phyloP scores from a whole-genome alignment of 2,329 filamentous ascomycete genomes.

The Aureobasidium leucospermi region DNA sequence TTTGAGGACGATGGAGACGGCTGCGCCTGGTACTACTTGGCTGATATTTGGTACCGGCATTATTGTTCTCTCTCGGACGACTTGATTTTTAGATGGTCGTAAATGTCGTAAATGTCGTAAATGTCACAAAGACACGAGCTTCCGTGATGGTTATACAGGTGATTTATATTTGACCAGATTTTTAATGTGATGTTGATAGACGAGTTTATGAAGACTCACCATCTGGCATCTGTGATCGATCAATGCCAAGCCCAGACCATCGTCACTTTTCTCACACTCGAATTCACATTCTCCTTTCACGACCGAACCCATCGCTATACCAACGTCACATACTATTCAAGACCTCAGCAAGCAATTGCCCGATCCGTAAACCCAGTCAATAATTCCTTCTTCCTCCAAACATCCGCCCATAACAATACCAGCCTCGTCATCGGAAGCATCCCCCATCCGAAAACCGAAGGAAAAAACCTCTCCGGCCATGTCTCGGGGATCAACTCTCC shows the following conservation, averaged over 20 bases:
- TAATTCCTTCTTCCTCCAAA: neutral
- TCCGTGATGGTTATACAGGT: no score
- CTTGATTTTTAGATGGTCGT: no score
- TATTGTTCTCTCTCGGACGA: neutral
- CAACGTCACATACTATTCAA: neutral
- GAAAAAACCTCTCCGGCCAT: neutral
- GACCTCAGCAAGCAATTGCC: no score
- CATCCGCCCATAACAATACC: neutral
- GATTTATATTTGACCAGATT: no score
- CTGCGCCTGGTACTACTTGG: constrained; percentile 53
- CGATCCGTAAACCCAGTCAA: neutral
- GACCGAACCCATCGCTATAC: neutral
- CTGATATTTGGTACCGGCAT: constrained; percentile 24
- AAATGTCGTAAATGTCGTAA: no score
- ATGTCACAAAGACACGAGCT: no score
- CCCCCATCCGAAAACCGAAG: neutral
- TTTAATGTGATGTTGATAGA: neutral
- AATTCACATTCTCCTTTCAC: neutral
- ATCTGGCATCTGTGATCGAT: neutral
- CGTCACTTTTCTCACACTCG: neutral
- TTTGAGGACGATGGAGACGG: constrained; percentile 68
- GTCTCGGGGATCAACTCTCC: neutral
- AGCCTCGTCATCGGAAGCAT: neutral
- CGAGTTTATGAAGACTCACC: neutral
- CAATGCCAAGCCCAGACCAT: neutral